Conservation (phyloP, 768 basidiomycete species). For the Russula earlei region DNA sequence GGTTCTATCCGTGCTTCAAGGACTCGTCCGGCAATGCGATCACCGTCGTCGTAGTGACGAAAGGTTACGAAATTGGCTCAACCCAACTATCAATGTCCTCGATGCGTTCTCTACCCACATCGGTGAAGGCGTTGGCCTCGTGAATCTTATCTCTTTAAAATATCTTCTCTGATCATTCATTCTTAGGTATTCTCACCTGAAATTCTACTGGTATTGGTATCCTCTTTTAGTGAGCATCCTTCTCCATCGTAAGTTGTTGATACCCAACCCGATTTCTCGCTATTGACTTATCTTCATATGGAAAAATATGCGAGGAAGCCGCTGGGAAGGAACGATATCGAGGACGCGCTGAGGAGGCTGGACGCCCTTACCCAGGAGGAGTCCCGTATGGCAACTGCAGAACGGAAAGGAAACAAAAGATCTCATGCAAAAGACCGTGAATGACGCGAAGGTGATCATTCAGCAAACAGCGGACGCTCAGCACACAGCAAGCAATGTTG, state of each 20-base stretch:
- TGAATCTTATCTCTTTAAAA: background rate
- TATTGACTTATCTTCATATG: background rate
- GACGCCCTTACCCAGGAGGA: background rate
- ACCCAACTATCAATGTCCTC: background rate
- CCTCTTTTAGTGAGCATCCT: background rate
- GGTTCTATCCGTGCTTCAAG: too few relatives aligned
- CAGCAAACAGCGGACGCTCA: background rate
- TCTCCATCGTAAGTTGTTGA: background rate
- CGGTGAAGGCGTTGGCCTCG: background rate
- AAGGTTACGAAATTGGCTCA: background rate
- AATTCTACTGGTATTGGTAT: background rate
- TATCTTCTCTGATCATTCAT: background rate
- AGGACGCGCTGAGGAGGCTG: background rate
- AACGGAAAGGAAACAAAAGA: background rate
- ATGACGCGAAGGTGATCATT: background rate
- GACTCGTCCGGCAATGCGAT: too few relatives aligned
- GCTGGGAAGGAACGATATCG: background rate
- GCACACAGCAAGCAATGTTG: too few relatives aligned
- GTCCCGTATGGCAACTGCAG: background rate
- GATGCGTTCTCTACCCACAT: background rate
- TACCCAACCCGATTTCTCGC: background rate
- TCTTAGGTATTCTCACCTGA: background rate
- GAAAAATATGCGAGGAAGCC: background rate
- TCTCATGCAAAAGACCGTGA: background rate
- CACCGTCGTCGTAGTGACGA: too few relatives aligned